Evolutionary conservation across 176 grass and related monocot genomes (phyloP), one percentile per base, ranked within the genome.

Genomic region (Hordeum marinum): DNA sequence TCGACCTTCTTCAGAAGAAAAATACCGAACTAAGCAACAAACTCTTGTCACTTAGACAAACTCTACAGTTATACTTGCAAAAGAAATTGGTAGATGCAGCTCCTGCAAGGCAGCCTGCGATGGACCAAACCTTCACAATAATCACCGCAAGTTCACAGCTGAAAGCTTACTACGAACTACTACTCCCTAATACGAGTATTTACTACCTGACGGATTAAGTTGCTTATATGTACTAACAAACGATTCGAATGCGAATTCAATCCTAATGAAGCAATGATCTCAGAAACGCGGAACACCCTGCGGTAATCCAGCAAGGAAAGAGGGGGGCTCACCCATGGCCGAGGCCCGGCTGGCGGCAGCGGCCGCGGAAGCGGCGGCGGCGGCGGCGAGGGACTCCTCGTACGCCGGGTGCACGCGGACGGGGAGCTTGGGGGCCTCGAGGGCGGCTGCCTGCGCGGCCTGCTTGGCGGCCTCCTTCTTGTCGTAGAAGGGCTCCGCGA

Each of bases 401-500:
- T 91, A 89, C 69, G 74, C 79, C 15, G 86, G 90, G 10, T 90
- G 91, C 0, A 34, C 70, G 74, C 87, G 86, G 35, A 99, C 93
- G 15, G 83, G 86, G 48, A 92, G 75, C 73, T 75, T 90, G 27
- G 91, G 85, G 25, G 96, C 93, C 6, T 85, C 96, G 75, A 98
- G 93, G 7, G 96, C 96, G 29, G 93, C 91, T 58, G 92, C 90
- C 74, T 95, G 96, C 26, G 87, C 96, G 9, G 96, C 93, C 54
- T 94, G 86, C 88, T 99, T 99, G 41, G 91, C 91, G 15, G 21
- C 90, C 75, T 96, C 93, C 83, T 99, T 91, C 96, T 99, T 89
- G 40, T 99, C 93, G 82, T 99, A 96, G 90, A 94, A 99, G 42
- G 96, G 96, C 86, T 96, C 71, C 15, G 69, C 84, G 11, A 99